Evolutionary conservation across 73 alveolate species (phyloP).

Genomic region (Breviolum minutum): DNA sequence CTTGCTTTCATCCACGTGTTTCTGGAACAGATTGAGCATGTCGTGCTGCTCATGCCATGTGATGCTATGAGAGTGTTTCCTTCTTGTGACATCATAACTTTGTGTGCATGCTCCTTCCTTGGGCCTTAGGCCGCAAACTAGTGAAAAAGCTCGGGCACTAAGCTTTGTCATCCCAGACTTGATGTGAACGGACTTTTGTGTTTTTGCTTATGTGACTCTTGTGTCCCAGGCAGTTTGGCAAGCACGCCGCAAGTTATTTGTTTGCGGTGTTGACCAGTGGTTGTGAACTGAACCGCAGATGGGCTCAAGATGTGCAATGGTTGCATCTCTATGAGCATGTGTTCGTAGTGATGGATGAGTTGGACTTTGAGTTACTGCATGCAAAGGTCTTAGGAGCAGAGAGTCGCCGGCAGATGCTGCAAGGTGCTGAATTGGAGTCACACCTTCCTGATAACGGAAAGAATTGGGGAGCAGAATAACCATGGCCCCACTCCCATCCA

Average conservation of each 20-base stretch:
- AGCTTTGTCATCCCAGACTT: background rate
- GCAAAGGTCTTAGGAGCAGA: slow-evolving; percentile 64
- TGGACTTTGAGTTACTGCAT: slow-evolving; percentile 48
- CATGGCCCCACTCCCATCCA: too few relatives aligned
- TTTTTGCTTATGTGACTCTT: background rate
- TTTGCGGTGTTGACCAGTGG: background rate
- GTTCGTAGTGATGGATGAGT: slow-evolving; percentile 12
- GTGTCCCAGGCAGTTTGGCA: background rate
- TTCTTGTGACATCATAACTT: background rate
- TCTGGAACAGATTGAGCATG: background rate
- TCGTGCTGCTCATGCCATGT: background rate
- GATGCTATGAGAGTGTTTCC: background rate
- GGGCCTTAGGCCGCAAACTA: background rate
- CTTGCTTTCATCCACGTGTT: background rate
- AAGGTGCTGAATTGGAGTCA: background rate
- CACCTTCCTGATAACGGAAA: too few relatives aligned
- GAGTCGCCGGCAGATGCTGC: slow-evolving; percentile 16
- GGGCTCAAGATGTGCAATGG: slow-evolving; percentile 2
- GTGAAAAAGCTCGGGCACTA: background rate
- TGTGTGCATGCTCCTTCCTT: too few relatives aligned
- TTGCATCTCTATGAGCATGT: background rate
- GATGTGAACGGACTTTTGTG: background rate
- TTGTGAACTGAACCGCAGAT: background rate
- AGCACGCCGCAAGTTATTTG: background rate
- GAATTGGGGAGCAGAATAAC: too few relatives aligned